phyloP scores from a whole-genome alignment of 176 grass and related monocot species.

The Rhynchospora pubera region DNA sequence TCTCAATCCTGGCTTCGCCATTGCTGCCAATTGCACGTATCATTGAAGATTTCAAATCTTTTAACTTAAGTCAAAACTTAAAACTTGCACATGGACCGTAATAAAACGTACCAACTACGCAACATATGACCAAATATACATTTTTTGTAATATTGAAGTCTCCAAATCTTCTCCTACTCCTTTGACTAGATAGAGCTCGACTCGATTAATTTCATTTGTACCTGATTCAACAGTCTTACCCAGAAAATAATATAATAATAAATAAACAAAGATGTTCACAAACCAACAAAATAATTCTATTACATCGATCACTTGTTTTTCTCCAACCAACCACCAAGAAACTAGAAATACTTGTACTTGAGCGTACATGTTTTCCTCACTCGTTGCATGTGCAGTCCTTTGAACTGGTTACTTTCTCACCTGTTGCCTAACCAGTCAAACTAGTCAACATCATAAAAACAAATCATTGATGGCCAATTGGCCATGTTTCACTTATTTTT shows the following conservation, averaged over 20 bases:
- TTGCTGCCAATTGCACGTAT: background rate
- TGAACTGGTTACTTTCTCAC: slow-evolving; percentile 1
- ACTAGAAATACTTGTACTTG: background rate
- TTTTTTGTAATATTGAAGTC: background rate
- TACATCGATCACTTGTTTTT: background rate
- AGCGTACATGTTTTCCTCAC: background rate
- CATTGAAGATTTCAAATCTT: background rate
- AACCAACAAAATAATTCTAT: background rate
- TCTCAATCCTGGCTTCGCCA: too few species aligned
- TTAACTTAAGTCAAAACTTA: background rate
- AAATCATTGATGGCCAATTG: background rate
- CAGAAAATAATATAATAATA: background rate
- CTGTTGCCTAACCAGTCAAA: background rate
- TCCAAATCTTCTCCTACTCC: background rate
- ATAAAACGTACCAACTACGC: background rate
- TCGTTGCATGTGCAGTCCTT: background rate
- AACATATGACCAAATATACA: background rate
- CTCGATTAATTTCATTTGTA: background rate
- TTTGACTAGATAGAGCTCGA: background rate
- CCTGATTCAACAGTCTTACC: background rate
- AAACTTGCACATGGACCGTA: background rate
- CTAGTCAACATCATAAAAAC: background rate
- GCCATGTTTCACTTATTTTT: background rate
- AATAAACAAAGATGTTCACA: background rate
- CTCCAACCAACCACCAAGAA: background rate